Conservation (phyloP, 768 basidiomycete species). For the Strobilomyces confusus region DNA sequence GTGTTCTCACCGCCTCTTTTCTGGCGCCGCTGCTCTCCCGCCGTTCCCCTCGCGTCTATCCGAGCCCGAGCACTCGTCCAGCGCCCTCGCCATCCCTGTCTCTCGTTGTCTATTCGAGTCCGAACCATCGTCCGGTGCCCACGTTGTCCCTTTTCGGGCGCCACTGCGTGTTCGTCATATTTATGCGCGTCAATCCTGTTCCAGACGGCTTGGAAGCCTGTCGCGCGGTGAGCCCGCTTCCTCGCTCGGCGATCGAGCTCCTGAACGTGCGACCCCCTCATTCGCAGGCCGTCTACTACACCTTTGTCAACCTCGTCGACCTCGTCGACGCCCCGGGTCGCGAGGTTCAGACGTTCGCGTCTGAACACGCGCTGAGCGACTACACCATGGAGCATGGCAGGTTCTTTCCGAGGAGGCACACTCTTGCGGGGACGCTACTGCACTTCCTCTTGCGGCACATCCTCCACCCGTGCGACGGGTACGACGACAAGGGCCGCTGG, state of each 20-base stretch:
- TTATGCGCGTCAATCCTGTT: neutral
- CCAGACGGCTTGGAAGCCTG: neutral
- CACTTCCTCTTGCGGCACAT: conserved; percentile 10
- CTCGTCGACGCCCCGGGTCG: neutral
- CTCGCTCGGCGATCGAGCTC: neutral
- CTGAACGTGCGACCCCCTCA: neutral
- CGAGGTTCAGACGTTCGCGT: neutral
- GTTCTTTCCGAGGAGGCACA: conserved; percentile 5
- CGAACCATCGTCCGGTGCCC: too few species aligned
- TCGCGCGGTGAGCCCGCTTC: neutral
- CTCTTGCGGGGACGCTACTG: conserved; percentile 4
- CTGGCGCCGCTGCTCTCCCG: too few species aligned
- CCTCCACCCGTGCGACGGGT: neutral
- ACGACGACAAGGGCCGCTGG: neutral
- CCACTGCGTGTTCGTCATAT: neutral
- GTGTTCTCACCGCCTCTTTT: too few species aligned
- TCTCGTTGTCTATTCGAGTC: too few species aligned
- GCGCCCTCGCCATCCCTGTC: too few species aligned
- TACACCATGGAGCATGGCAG: conserved; percentile 5
- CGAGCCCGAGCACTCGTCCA: too few species aligned
- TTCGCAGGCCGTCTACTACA: neutral
- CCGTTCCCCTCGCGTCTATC: too few species aligned
- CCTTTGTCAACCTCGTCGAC: conserved; percentile 2
- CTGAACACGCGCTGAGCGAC: neutral
- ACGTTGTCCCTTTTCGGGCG: too few species aligned